Evolutionary conservation across 306 rosid species (phyloP).

Genomic region (Quercus mongolica): DNA sequence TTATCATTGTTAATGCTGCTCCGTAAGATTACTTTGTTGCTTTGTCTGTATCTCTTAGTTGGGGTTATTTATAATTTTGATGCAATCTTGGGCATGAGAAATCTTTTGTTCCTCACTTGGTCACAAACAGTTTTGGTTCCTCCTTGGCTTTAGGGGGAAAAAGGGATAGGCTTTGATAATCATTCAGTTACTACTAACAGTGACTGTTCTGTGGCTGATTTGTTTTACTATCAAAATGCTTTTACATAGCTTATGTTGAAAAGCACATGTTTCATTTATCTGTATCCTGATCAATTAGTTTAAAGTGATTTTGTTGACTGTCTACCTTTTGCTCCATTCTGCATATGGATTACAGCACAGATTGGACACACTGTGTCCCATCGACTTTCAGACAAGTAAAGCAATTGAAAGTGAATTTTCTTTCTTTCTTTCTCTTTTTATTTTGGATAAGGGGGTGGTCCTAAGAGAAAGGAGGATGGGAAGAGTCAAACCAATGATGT

Average conservation of each 20-base stretch:
- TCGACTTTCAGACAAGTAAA: conserved; percentile 5
- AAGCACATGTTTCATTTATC: conserved; percentile 1
- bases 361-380: not conserved
- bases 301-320: not conserved
- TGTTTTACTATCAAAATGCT: not conserved
- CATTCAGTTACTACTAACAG: not conserved
- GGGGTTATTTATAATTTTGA: not conserved
- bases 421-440: too few species aligned
- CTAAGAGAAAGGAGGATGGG: too few species aligned
- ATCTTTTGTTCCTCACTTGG: conserved; percentile 13
- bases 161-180: conserved; percentile 3
- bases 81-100: conserved; percentile 8
- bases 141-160: not conserved
- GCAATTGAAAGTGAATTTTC: not conserved
- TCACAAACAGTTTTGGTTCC: conserved; percentile 6
- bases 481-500: not conserved
- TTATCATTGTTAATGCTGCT: conserved; percentile 3
- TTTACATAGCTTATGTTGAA: not conserved
- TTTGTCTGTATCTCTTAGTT: conserved; percentile 13
- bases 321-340: not conserved
- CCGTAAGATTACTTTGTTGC: conserved; percentile 10
- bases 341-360: conserved; percentile 1
- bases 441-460: not conserved
- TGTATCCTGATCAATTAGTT: conserved; percentile 8
- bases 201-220: not conserved